A percentile compares a stretch with the other conserved stretches of the same genome.
These are phyloP conservation scores for Citrus glauca DNA, from an alignment of 345 rosid genomes.

Conservation along the genomic window DNA sequence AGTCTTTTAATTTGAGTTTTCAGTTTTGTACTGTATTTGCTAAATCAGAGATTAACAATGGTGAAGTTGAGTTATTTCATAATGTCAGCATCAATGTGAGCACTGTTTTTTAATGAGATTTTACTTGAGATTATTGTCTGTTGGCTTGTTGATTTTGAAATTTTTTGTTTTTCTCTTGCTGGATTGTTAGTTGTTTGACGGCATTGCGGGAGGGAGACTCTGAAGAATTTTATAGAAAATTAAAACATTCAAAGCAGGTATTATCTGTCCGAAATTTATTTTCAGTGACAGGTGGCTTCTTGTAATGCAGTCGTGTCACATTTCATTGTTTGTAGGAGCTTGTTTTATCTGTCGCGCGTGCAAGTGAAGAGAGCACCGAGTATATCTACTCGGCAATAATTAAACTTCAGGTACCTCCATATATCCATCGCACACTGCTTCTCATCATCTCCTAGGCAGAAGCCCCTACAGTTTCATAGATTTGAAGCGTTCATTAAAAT, in stretches of 20 bases:
- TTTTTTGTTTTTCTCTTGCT: constrained; percentile 18
- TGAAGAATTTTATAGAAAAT: constrained; percentile 57
- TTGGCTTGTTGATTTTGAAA: background rate
- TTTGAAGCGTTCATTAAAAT: background rate
- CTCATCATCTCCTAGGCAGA: constrained; percentile 2
- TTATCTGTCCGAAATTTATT: constrained; percentile 13
- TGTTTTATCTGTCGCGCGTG: constrained; percentile 61
- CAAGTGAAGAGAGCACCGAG: constrained; percentile 90
- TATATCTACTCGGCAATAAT: constrained; percentile 71
- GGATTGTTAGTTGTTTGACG: constrained; percentile 67
- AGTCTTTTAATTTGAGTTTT: background rate
- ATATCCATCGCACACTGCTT: constrained; percentile 1
- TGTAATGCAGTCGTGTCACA: constrained; percentile 5
- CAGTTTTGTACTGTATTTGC: background rate
- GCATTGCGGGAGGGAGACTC: constrained; percentile 82
- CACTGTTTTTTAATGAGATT: background rate
- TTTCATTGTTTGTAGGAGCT: constrained; percentile 55
- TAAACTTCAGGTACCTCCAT: constrained; percentile 70
- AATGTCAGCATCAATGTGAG: background rate
- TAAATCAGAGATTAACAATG: background rate
- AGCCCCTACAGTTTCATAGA: background rate
- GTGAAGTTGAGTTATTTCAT: background rate
- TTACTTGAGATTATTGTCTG: background rate
- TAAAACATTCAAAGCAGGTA: constrained; percentile 78
- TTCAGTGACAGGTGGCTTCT: constrained; percentile 9